Base-by-base conservation (phyloP, 352 stramenopile genomes). In the Phytophthora kernoviae region DNA sequence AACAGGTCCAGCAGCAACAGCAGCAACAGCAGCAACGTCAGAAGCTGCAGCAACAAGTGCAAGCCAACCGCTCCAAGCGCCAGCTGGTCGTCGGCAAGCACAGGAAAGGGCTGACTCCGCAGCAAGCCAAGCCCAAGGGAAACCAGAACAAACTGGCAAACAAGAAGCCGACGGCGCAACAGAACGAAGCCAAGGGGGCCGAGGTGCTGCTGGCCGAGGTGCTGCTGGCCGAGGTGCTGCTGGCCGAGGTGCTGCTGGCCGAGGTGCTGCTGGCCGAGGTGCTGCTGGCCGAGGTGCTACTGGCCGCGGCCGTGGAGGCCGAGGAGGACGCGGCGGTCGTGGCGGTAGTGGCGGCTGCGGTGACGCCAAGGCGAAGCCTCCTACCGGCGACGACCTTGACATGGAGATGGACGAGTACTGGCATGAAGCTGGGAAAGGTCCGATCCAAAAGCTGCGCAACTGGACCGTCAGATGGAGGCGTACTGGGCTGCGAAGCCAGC, bases 361-460 rank as follows among this genome's bases (percentile, higher is more conserved):
- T 55, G 68, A 68, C 14, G 30, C 37, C 21, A 62, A 76, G 54
- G 78, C 73, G 59, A 88, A 90, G 47, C 63, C 61, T 17, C 52
- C 78, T 4, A 93, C 72, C 5, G 78, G 72, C 43, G 84, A 93
- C 37, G 87, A 96, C 48, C 70, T 96, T 40, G 88, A 96, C 50
- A 74, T 92, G 52, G 84, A 96, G 47, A 94, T 96, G 87, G 88
- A 94, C 58, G 54, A 77, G 60, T 96, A 97, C 68, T 97, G 89
- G 89, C 81, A 92, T 50, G 60, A 92, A 57, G 89, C 80, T 18
- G 89, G 89, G 22, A 97, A 97, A 63, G 89, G 89, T 21, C 89
- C 88, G 8, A 97, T 54, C 89, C 89, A 6, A 87, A 96, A 62
- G 75, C 83, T 14, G 77, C 62, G 22, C 71, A 85, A 34, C 65